These are phyloP conservation scores for Zoysia japonica DNA, from an alignment of 176 grass and related monocot genomes.

Conservation along the genomic window DNA sequence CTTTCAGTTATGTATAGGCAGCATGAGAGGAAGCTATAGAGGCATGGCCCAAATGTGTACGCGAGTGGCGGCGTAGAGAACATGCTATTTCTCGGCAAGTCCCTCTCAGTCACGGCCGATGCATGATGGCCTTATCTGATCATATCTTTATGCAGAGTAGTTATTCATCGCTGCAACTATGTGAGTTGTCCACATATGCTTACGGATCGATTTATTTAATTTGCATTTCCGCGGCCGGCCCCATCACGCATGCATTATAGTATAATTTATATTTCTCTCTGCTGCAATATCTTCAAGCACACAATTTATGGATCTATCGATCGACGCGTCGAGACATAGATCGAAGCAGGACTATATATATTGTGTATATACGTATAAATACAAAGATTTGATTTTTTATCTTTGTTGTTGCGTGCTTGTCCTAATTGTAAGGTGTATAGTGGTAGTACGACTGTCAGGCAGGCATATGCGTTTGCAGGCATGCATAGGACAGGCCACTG, in stretches of 20 bases:
- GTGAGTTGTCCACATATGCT: conserved; percentile 31
- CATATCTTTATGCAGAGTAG: conserved; percentile 43
- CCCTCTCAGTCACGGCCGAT: conserved; percentile 43
- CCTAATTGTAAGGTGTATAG: conserved; percentile 34
- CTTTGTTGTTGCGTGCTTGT: conserved; percentile 45
- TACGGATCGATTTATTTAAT: not conserved
- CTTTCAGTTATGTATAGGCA: not conserved
- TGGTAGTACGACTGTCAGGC: conserved; percentile 25
- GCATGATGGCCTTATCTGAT: conserved; percentile 57
- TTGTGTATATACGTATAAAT: conserved; percentile 4
- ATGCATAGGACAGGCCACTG: conserved; percentile 32
- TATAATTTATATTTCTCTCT: not conserved
- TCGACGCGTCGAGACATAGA: conserved; percentile 16
- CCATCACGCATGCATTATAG: not conserved
- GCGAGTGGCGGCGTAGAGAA: too few relatives aligned
- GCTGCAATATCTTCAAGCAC: not conserved
- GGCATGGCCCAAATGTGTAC: too few relatives aligned
- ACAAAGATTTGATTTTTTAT: conserved; percentile 43
- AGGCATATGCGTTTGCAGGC: conserved; percentile 19
- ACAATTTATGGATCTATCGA: not conserved
- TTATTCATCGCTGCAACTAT: conserved; percentile 11
- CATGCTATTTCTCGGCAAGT: not conserved
- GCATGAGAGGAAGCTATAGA: not conserved
- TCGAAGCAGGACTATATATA: not conserved
- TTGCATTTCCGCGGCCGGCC: not conserved